These are phyloP conservation scores for Tillandsia fasciculata DNA, from an alignment of 176 grass and related monocot species.

Conservation along the genomic window DNA sequence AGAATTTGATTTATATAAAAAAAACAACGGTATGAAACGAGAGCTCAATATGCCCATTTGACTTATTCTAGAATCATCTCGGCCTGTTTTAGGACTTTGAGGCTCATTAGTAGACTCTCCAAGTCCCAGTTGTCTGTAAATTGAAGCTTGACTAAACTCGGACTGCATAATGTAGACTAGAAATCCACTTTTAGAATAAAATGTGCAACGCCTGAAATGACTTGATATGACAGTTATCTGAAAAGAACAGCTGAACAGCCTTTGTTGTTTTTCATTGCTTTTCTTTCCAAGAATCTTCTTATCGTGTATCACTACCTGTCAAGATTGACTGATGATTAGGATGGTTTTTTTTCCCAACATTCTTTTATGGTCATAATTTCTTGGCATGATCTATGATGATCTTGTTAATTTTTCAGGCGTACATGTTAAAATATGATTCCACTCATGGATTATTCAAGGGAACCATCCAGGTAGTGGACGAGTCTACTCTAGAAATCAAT, in stretches of 20 bases:
- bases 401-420: constrained; percentile 43
- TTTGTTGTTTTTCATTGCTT: neutral
- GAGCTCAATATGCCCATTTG: too few species aligned
- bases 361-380: neutral
- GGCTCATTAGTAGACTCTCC: too few species aligned
- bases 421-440: constrained; percentile 89
- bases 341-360: neutral
- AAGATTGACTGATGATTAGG: neutral
- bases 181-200: too few species aligned
- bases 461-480: constrained; percentile 56
- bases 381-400: neutral
- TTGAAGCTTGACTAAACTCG: too few species aligned
- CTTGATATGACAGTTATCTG: neutral
- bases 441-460: constrained; percentile 68
- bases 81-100: too few species aligned
- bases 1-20: too few species aligned
- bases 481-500: constrained; percentile 68
- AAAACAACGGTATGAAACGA: too few species aligned
- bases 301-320: neutral
- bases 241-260: neutral
- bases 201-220: too few species aligned
- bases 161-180: too few species aligned
- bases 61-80: neutral
- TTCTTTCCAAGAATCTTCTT: neutral
- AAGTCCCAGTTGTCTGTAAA: too few species aligned